Conservation (phyloP, 2,329 filamentous ascomycete species). For the Cercospora canescens region DNA sequence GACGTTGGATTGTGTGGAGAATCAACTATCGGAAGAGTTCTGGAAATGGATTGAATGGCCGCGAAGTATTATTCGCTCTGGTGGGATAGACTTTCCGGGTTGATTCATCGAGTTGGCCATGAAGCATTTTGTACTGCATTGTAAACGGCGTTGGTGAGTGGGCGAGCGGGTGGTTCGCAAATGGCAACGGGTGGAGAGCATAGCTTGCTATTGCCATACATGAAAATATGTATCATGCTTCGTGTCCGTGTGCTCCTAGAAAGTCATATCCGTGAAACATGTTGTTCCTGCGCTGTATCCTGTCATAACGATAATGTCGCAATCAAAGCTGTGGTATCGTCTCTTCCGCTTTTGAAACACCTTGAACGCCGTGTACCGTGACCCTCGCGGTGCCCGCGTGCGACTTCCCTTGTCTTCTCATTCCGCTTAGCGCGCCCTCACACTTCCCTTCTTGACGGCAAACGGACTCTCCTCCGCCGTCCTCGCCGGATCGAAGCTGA, state of each 20-base stretch:
- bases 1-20: conserved; percentile 15
- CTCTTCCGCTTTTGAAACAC: background rate
- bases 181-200: background rate
- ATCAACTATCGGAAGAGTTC: conserved; percentile 4
- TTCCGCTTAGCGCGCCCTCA: conserved; percentile 15
- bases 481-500: conserved; percentile 46
- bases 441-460: conserved; percentile 36
- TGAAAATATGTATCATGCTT: background rate
- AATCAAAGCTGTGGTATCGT: conserved; percentile 8
- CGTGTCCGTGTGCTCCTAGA: background rate
- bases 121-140: background rate
- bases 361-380: background rate
- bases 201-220: background rate
- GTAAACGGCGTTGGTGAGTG: background rate
- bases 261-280: background rate
- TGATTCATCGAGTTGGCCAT: background rate
- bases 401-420: background rate
- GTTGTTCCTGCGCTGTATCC: background rate
- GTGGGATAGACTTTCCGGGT: background rate
- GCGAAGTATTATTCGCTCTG: background rate
- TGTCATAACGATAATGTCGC: conserved; percentile 1
- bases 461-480: conserved; percentile 48
- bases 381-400: background rate
- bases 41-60: conserved; percentile 20
- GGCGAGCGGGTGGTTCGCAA: background rate